Conservation (phyloP, 345 rosid genomes). For the Eucalyptus curtisii region DNA sequence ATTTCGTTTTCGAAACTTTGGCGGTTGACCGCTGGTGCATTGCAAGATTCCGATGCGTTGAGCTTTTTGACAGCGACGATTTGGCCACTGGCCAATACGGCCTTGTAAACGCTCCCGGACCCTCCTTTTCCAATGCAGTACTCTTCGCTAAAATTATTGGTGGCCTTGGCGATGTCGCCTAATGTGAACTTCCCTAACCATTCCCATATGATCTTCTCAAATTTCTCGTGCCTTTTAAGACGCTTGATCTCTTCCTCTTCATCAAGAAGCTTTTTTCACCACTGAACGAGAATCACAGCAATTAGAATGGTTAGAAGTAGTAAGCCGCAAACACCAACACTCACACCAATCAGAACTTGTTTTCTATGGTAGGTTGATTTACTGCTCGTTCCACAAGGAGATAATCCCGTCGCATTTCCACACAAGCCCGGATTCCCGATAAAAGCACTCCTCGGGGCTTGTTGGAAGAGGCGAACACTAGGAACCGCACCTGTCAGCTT, state of each 20-base stretch:
- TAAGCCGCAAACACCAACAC: fast-evolving
- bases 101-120: slow-evolving; percentile 49
- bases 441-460: too few relatives aligned
- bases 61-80: slow-evolving; percentile 11
- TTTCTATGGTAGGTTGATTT: too few relatives aligned
- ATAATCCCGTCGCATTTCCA: too few relatives aligned
- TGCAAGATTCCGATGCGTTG: slow-evolving; percentile 13
- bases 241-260: slow-evolving; percentile 8
- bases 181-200: slow-evolving; percentile 43
- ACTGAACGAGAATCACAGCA: background rate
- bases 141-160: background rate
- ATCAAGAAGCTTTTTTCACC: too few relatives aligned
- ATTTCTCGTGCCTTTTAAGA: background rate
- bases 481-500: too few relatives aligned
- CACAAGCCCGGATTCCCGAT: too few relatives aligned
- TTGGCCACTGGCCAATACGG: slow-evolving; percentile 14
- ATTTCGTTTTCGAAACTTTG: slow-evolving; percentile 35
- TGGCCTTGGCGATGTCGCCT: slow-evolving; percentile 39
- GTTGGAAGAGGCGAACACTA: too few relatives aligned
- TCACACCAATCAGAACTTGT: too few relatives aligned
- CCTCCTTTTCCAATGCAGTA: slow-evolving; percentile 55
- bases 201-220: slow-evolving; percentile 26
- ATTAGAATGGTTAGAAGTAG: too few relatives aligned
- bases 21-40: slow-evolving; percentile 15
- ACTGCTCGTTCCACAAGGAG: too few relatives aligned